Evolutionary conservation across 768 basidiomycete species (phyloP), one percentile per base, ranked within the genome.

Genomic region (Phylloporus sp.): DNA sequence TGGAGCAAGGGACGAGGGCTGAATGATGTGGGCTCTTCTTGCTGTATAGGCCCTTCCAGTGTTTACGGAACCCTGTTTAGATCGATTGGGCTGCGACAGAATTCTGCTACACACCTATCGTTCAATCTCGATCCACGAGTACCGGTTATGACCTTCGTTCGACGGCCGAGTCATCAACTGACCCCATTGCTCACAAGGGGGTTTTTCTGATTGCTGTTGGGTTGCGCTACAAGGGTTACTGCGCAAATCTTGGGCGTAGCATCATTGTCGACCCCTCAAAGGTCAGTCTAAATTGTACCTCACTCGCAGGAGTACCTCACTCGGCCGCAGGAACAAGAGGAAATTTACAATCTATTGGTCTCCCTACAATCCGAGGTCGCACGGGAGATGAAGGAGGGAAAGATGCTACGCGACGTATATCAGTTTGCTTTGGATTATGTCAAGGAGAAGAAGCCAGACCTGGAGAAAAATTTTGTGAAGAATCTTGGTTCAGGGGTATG

Each of bases 231-330:
- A 95, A 87, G 63, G 87, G 85, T 1, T 98, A 99, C 60, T 93
- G 92, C 64, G 84, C 89, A 26, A 95, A 93, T 66, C 81, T 97
- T 57, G 94, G 91, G 5, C 80, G 95, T 39, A 97, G 91, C 2
- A 95, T 97, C 70, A 90, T 97, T 59, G 94, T 98, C 34, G 93
- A 95, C 64, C 95, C 95, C 2, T 85, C 85, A 56, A 85, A 88
- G 62, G 93, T 94, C 55, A 53, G 41, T 35, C 20, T 24, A 10
- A 22, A 29, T 42, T 20, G 49, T 22, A 16, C 50, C 35, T 36
- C 31, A 8, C 29, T 18, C 11, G 18, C n/a, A 49, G 16, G 47
- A 23, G 18, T 28, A 16, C 9, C 41, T 47, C 35, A 60, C 41
- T 38, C 45, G 32, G 3, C 32, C 23, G 15, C 62, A 98, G 95